These are phyloP conservation scores for Debaryomyces singareniensis DNA, from an alignment of 1,139 yeast species.

Conservation along the genomic window DNA sequence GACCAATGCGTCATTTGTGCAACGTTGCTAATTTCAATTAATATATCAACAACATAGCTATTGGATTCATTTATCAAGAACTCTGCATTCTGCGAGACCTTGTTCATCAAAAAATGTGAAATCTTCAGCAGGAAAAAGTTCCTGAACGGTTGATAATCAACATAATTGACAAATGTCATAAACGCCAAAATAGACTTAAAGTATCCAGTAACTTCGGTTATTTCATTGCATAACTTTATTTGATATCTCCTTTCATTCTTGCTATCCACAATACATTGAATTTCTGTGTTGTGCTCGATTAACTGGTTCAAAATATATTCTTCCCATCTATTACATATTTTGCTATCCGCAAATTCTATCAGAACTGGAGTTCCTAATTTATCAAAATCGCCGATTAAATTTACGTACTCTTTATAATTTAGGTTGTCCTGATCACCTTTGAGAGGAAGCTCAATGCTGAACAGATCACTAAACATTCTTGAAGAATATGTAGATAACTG, in stretches of 20 bases:
- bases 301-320: slow-evolving; percentile 8
- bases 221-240: slow-evolving; percentile 4
- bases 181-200: slow-evolving; percentile 21
- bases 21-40: slow-evolving; percentile 19
- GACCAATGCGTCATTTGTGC: slow-evolving; percentile 24
- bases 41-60: slow-evolving; percentile 10
- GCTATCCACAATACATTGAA: slow-evolving; percentile 9
- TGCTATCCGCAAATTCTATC: slow-evolving; percentile 7
- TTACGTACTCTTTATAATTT: slow-evolving; percentile 7
- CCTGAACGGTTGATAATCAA: slow-evolving; percentile 18
- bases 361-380: slow-evolving; percentile 5
- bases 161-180: slow-evolving; percentile 23
- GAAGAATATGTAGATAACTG: slow-evolving; percentile 7
- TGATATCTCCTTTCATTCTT: slow-evolving; percentile 6
- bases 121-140: slow-evolving; percentile 24
- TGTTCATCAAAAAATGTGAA: slow-evolving; percentile 22
- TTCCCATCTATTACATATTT: slow-evolving; percentile 15
- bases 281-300: slow-evolving; percentile 9
- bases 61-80: slow-evolving; percentile 14
- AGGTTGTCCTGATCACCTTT: slow-evolving; percentile 8
- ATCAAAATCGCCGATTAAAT: slow-evolving; percentile 5
- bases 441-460: slow-evolving; percentile 10
- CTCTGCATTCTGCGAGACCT: slow-evolving; percentile 25
- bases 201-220: slow-evolving; percentile 6
- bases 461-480: slow-evolving; percentile 17